Conservation (phyloP, 1,284 basidiomycete species). For the Moesziomyces sp. region DNA sequence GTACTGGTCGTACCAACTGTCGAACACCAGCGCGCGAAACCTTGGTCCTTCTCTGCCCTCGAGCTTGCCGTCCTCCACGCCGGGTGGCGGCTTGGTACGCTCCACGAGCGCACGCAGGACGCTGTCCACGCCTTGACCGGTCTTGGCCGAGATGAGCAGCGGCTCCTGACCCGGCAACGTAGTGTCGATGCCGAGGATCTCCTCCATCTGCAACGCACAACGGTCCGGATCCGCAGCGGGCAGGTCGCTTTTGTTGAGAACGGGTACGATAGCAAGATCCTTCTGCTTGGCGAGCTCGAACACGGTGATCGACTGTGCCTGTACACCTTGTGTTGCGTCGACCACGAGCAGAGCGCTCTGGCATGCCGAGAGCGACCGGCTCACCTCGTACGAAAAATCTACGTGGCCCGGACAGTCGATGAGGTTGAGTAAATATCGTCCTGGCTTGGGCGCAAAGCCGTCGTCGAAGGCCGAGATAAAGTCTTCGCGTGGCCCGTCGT, state of each 20-base stretch:
- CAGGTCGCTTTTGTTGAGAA: constrained; percentile 85
- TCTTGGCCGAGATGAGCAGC: constrained; percentile 80
- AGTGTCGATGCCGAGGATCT: constrained; percentile 73
- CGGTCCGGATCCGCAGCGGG: constrained; percentile 51
- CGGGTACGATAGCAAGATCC: constrained; percentile 86
- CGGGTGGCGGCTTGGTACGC: constrained; percentile 70
- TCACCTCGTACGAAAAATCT: constrained; percentile 80
- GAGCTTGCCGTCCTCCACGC: constrained; percentile 44
- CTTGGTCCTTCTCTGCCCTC: constrained; percentile 51
- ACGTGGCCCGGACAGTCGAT: constrained; percentile 85
- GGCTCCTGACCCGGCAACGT: constrained; percentile 45
- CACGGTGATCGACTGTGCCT: constrained; percentile 96
- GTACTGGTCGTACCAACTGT: constrained; percentile 92
- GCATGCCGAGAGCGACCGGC: constrained; percentile 89
- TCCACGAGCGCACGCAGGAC: constrained; percentile 85
- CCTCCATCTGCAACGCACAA: constrained; percentile 49
- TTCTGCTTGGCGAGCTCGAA: constrained; percentile 82
- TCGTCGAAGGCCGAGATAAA: constrained; percentile 45
- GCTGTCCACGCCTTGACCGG: constrained; percentile 80
- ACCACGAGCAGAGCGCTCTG: constrained; percentile 91
- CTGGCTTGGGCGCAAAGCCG: constrained; percentile 32
- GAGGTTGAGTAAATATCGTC: constrained; percentile 80
- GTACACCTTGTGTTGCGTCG: constrained; percentile 95
- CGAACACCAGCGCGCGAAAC: constrained; percentile 86
- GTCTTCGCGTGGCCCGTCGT: constrained; percentile 33